phyloP scores from a whole-genome alignment of 2,329 filamentous ascomycete genomes.

The Fusarium chlamydosporum region DNA sequence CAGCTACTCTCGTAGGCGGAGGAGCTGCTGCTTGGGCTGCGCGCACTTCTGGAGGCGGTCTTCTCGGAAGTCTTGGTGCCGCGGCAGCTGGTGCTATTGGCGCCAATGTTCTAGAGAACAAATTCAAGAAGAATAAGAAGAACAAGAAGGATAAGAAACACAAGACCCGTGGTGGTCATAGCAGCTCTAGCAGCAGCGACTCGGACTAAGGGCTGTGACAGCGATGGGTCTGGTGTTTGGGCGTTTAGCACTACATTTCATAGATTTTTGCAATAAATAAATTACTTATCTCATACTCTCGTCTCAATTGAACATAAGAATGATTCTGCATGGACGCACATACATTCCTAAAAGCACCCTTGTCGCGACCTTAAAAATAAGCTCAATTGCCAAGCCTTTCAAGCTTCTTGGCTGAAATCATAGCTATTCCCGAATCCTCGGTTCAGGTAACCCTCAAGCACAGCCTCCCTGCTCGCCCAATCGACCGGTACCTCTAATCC shows the following conservation, averaged over 20 bases:
- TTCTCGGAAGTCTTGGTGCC: slow-evolving; percentile 65
- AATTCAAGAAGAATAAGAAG: slow-evolving; percentile 55
- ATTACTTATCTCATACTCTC: neutral
- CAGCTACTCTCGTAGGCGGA: slow-evolving; percentile 66
- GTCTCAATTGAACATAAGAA: neutral
- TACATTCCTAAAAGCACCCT: neutral
- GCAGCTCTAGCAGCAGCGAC: slow-evolving; percentile 48
- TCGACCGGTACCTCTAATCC: slow-evolving; percentile 66
- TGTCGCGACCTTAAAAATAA: slow-evolving; percentile 14
- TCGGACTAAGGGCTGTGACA: slow-evolving; percentile 46
- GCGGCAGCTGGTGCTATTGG: slow-evolving; percentile 68
- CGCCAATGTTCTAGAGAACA: slow-evolving; percentile 66
- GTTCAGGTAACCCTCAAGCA: slow-evolving; percentile 65
- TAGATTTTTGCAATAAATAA: slow-evolving; percentile 5
- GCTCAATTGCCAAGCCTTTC: slow-evolving; percentile 32
- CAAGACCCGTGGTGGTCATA: slow-evolving; percentile 43
- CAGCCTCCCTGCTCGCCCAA: slow-evolving; percentile 61
- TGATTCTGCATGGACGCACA: neutral
- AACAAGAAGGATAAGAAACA: slow-evolving; percentile 53
- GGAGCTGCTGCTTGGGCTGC: slow-evolving; percentile 68
- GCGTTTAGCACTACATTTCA: slow-evolving; percentile 12
- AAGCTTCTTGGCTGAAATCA: slow-evolving; percentile 67
- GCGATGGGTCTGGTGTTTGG: slow-evolving; percentile 29
- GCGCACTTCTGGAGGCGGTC: slow-evolving; percentile 67
- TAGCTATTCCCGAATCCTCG: slow-evolving; percentile 73